Evolutionary conservation across 2,329 filamentous ascomycete species (phyloP), one percentile per base, ranked within the genome.

Genomic region (Penicillium sp.): DNA sequence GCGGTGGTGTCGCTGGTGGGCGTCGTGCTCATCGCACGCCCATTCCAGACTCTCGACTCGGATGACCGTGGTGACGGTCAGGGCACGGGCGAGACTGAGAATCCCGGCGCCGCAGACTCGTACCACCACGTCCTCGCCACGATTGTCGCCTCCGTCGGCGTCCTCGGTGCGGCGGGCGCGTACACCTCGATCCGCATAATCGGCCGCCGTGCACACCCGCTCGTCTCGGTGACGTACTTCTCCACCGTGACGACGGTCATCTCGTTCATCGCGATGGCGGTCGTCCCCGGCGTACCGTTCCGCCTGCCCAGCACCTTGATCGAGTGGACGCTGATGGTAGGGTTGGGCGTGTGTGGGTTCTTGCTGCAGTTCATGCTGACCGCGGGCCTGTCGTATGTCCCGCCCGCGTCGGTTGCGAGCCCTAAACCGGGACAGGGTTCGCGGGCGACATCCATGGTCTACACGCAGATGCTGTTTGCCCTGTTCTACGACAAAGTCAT

Each of bases 211-310:
- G 84, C 86, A 0, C 87, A 94, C 59, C 80, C 89, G 0, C 72
- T 95, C n/a, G 81, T 94, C 41, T 85, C 80, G 2, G 87, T 94
- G 40, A 94, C 87, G 56, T 94, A 90, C 65, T 94, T 95, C 57
- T 80, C 81, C 3, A 70, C 73, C 0, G 83, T 79, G 69, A 86
- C 83, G 53, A 83, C 80, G 0, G 54, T 89, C 2, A 80, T 94
- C 33, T 83, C 82, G 29, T 59, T 76, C 2, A 53, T 79, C 1
- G 78, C 78, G 19, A 77, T 94, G 49, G 48, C 77, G 4, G 54
- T 67, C 2, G 47, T 83, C 3, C 79, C 80, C 2, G 70, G 68
- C 6, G 71, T 83, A 4, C 74, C 74, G 1, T 79, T 84, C 46
- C 60, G 79, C 4, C 60, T 83, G 1, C 81, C 81, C 0, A 64